Conservation (phyloP, 2,329 filamentous ascomycete species). For the Septoria petroselini region DNA sequence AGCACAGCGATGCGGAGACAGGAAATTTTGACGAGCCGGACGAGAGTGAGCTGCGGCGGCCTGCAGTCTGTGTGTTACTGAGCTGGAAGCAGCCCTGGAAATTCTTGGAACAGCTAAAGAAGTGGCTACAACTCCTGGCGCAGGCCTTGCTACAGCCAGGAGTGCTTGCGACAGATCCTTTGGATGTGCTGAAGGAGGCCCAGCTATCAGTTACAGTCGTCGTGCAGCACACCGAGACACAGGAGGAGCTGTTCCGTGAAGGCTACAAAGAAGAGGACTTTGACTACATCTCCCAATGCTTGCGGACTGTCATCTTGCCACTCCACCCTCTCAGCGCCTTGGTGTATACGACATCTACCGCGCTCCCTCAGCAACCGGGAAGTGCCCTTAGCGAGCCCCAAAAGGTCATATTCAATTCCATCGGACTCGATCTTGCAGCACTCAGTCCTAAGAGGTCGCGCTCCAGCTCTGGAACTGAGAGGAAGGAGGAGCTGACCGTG, state of each 20-base stretch:
- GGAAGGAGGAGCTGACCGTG: conserved; percentile 56
- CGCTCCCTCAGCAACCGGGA: conserved; percentile 38
- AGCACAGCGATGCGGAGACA: conserved; percentile 19
- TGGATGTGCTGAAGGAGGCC: conserved; percentile 80
- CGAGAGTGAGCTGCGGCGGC: conserved; percentile 14
- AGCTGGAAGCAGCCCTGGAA: conserved; percentile 94
- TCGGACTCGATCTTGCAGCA: conserved; percentile 50
- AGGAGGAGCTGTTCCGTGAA: conserved; percentile 84
- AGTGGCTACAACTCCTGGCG: conserved; percentile 82
- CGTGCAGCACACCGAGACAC: conserved; percentile 93
- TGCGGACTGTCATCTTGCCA: conserved; percentile 83
- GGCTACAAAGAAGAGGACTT: conserved; percentile 96
- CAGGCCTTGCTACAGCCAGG: conserved; percentile 69
- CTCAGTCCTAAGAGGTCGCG: conserved; percentile 48
- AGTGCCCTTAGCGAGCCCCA: conserved; percentile 41
- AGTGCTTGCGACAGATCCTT: conserved; percentile 57
- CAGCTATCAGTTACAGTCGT: conserved; percentile 90
- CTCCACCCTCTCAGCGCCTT: conserved; percentile 56
- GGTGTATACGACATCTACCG: conserved; percentile 41
- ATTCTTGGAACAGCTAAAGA: conserved; percentile 83
- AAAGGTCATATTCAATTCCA: conserved; percentile 82
- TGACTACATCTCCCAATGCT: conserved; percentile 88
- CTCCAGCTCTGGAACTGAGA: conserved; percentile 40
- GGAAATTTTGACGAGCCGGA: conserved; percentile 12
- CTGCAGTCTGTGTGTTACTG: conserved; percentile 72